Percentiles rank a stretch among this genome's conserved stretches.
phyloP scores from a whole-genome alignment of 2,329 filamentous ascomycete species.

The Ambrosiella beaveri region DNA sequence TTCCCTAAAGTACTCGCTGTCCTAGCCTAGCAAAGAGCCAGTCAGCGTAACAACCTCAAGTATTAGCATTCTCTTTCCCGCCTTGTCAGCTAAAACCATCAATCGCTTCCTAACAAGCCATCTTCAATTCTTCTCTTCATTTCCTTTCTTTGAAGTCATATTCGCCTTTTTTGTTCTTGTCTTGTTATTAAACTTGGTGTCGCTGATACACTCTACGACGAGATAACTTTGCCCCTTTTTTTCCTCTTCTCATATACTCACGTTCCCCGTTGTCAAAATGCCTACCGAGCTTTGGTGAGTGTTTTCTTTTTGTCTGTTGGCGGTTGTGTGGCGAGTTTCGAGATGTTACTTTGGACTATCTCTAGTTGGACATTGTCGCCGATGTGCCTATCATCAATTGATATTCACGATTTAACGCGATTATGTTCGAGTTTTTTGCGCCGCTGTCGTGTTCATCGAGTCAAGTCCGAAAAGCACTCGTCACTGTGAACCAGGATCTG shows the following conservation, averaged over 20 bases:
- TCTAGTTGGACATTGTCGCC: background rate
- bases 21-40: background rate
- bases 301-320: constrained; percentile 16
- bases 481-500: background rate
- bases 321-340: background rate
- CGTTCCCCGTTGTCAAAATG: constrained; percentile 39
- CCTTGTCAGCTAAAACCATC: constrained; percentile 3
- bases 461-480: background rate
- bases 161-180: constrained; percentile 11
- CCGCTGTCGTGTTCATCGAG: background rate
- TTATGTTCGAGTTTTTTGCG: background rate
- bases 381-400: background rate
- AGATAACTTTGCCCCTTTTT: background rate
- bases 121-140: constrained; percentile 1
- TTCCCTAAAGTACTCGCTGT: background rate
- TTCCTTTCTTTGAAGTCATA: background rate
- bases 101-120: background rate
- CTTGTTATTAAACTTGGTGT: background rate
- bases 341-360: background rate
- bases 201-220: constrained; percentile 4
- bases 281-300: constrained; percentile 68
- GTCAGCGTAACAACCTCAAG: background rate
- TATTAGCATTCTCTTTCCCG: constrained; percentile 2
- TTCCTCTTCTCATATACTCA: constrained; percentile 14
- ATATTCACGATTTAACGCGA: background rate